These are phyloP conservation scores for Colletotrichum orbiculare DNA, from an alignment of 2,329 filamentous ascomycete species.

Conservation along the genomic window DNA sequence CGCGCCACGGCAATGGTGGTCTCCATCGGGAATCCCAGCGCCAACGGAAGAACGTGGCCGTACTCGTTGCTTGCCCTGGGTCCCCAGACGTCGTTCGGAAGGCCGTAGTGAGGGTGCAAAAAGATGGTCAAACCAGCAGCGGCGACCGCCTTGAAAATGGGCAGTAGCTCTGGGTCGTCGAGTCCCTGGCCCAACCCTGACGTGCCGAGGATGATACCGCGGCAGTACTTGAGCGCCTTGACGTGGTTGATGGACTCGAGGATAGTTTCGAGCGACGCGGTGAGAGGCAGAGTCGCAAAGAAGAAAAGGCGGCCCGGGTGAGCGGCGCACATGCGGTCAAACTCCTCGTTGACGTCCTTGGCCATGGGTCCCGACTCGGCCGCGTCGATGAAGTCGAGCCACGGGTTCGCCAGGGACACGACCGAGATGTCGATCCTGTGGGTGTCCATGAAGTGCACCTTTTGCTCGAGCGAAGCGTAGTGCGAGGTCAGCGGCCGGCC, in stretches of 20 bases:
- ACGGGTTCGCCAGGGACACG: conserved; percentile 91
- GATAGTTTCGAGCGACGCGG: conserved; percentile 71
- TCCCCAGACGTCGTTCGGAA: conserved; percentile 84
- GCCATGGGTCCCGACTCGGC: conserved; percentile 73
- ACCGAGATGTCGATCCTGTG: conserved; percentile 87
- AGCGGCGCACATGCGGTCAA: conserved; percentile 75
- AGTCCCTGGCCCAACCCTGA: conserved; percentile 82
- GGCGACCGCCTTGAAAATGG: conserved; percentile 77
- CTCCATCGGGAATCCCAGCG: conserved; percentile 89
- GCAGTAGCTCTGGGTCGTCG: conserved; percentile 79
- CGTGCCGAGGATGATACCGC: conserved; percentile 91
- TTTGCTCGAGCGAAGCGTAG: conserved; percentile 83
- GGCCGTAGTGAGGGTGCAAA: conserved; percentile 91
- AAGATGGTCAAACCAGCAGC: conserved; percentile 76
- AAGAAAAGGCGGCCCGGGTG: conserved; percentile 79
- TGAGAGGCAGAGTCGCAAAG: conserved; percentile 85
- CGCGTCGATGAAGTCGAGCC: conserved; percentile 84
- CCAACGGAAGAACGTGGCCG: conserved; percentile 87
- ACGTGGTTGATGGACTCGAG: conserved; percentile 74
- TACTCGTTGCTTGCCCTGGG: conserved; percentile 75
- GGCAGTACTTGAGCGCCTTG: conserved; percentile 71
- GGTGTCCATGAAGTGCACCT: conserved; percentile 87
- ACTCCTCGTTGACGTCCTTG: conserved; percentile 78
- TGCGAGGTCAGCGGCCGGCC: conserved; percentile 86
- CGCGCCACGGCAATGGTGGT: conserved; percentile 90